phyloP scores from a whole-genome alignment of 2,329 filamentous ascomycete genomes.

The Anisogramma anomala region DNA sequence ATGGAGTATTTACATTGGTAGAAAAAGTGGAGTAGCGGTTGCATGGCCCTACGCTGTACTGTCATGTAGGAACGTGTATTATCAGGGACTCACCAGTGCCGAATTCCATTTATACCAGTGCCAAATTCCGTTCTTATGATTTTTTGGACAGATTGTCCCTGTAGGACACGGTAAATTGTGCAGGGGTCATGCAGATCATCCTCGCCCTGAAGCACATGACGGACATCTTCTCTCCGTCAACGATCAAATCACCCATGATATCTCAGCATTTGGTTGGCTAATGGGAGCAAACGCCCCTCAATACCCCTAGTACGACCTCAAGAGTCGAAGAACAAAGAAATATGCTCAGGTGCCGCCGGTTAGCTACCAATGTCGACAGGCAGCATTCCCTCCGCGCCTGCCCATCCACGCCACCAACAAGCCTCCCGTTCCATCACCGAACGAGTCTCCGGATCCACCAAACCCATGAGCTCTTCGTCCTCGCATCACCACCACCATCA shows the following conservation, averaged over 20 bases:
- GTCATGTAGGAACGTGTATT: no score
- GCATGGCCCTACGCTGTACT: no score
- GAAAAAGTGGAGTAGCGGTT: no score
- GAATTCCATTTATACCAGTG: no score
- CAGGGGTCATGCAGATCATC: neutral
- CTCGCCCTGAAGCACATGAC: neutral
- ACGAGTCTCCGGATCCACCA: constrained; percentile 32
- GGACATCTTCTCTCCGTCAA: neutral
- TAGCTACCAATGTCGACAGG: constrained; percentile 10
- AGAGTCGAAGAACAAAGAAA: neutral
- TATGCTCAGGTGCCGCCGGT: neutral
- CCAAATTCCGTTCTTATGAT: no score
- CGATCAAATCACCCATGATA: no score
- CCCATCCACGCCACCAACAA: constrained; percentile 34
- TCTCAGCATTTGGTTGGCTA: neutral
- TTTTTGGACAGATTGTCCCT: neutral
- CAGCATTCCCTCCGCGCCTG: constrained; percentile 16
- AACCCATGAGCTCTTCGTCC: constrained; percentile 24
- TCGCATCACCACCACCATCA: constrained; percentile 18
- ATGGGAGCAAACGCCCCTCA: constrained; percentile 1
- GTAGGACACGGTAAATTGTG: neutral
- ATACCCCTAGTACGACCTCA: neutral
- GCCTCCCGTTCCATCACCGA: constrained; percentile 46
- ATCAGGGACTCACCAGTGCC: no score
- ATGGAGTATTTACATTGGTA: no score